Percentiles rank a stretch among this genome's conserved stretches.
Conservation (phyloP, 208 protist genomes). For the Acanthamoeba lenticulata region DNA sequence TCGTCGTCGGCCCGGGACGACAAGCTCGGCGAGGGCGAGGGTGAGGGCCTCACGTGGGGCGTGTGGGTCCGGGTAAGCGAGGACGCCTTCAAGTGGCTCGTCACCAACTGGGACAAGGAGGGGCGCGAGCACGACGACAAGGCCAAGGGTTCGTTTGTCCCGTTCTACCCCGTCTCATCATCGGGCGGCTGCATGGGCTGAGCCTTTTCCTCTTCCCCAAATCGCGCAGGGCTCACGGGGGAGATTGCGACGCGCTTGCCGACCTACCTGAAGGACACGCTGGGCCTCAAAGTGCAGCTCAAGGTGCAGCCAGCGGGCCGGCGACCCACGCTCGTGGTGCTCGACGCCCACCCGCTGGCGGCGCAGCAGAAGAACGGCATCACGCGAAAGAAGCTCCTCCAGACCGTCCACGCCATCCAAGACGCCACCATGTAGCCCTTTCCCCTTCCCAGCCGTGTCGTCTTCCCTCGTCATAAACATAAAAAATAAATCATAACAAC, state of each 20-base stretch:
- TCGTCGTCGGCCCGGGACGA: neutral
- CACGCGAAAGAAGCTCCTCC: constrained; percentile 33
- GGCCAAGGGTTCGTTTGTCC: constrained; percentile 10
- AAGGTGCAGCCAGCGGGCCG: neutral
- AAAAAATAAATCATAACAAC: too few relatives aligned
- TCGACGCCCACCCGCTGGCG: neutral
- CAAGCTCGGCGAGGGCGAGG: neutral
- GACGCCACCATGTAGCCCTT: neutral
- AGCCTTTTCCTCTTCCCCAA: neutral
- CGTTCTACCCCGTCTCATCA: too few relatives aligned
- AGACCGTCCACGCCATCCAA: constrained; percentile 18
- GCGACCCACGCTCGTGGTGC: neutral
- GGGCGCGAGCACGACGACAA: constrained; percentile 17
- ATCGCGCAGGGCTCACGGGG: neutral
- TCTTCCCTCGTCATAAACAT: too few relatives aligned
- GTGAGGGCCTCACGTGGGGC: constrained; percentile 19
- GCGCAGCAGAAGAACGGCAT: constrained; percentile 55
- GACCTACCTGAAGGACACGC: constrained; percentile 17
- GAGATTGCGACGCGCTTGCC: constrained; percentile 15
- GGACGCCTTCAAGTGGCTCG: constrained; percentile 38
- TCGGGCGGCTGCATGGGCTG: neutral
- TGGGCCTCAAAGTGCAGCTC: constrained; percentile 30
- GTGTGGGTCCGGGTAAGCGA: constrained; percentile 38
- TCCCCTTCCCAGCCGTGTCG: too few relatives aligned
- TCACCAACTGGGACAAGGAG: constrained; percentile 43